Conservation (phyloP, 73 alveolate species). For the Symbiodinium natans region DNA sequence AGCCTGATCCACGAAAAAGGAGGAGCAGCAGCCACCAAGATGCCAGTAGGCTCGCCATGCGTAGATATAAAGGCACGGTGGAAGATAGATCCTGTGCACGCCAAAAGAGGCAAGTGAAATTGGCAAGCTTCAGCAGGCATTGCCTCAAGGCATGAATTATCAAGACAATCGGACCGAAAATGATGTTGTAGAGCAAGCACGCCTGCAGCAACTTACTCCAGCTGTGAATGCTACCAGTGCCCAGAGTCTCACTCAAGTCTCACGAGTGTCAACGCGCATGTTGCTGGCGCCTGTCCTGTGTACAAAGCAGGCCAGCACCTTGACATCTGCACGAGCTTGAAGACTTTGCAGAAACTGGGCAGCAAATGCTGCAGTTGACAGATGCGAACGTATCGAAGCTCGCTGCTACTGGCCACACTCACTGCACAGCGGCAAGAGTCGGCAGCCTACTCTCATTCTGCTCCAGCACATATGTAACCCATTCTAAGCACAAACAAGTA, state of each 20-base stretch:
- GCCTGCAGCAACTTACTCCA: constrained; percentile 34
- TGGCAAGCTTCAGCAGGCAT: background rate
- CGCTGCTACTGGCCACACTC: too few species aligned
- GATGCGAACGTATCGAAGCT: too few species aligned
- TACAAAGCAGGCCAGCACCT: constrained; percentile 78
- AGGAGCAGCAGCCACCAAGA: constrained; percentile 76
- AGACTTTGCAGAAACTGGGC: too few species aligned
- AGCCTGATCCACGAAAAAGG: constrained; percentile 40
- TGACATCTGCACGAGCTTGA: background rate
- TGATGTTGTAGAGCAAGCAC: constrained; percentile 58
- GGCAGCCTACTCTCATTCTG: too few species aligned
- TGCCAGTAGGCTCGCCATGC: constrained; percentile 64
- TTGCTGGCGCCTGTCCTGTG: constrained; percentile 25
- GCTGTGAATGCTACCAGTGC: too few species aligned
- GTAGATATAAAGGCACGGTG: constrained; percentile 43
- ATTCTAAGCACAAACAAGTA: too few species aligned
- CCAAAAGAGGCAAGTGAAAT: background rate
- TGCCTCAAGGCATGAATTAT: constrained; percentile 50
- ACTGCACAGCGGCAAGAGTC: too few species aligned
- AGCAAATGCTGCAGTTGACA: too few species aligned
- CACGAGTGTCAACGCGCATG: too few species aligned
- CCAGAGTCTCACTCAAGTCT: too few species aligned
- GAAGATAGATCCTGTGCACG: constrained; percentile 32
- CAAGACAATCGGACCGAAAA: constrained; percentile 43
- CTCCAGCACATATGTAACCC: too few species aligned